Base-by-base conservation (phyloP, 495 filamentous ascomycete species). In the Penicillium waksmanii region DNA sequence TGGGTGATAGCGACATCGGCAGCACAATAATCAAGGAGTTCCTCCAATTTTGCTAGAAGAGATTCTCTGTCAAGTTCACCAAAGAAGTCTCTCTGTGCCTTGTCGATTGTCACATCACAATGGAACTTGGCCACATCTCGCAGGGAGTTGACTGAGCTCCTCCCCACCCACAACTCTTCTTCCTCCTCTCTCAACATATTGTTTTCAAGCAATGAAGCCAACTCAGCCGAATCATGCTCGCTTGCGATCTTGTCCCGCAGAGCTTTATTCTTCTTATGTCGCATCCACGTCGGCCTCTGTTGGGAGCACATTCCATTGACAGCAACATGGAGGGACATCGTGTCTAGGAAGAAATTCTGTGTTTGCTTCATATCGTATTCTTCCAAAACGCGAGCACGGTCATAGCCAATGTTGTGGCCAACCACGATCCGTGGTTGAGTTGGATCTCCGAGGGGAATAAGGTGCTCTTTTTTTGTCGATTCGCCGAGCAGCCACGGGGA, bases 231-330 rank as follows among this genome's bases (percentile, higher is more conserved):
- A 56, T 87, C 81, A 36, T 81, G 88, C 55, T 91, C 88, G 53
- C 74, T 86, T 13, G 89, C 83, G 50, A 95, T 85, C 70, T 89
- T 91, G 53, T 97, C 93, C 42, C 91, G 79, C 48, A 96, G 66
- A 62, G 97, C 93, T 63, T 87, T 85, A 61, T 87, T 89, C 69
- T 99, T 99, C 66, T 90, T 89, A 66, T 96, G 89, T 62, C 92
- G 95, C 87, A 96, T 90, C 95, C 95, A 99, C 1, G 91, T 95
- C 9, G 95, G 95, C 51, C 95, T 83, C 72, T 99, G 95, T 55
- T 89, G 89, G 10, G 95, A 97, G 69, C 95, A 99, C 95, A 99
- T 99, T 33, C 95, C 95, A 66, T 99, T 99, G 9, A 97, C 93
- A 12, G 95, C 95, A 8, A 97, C 93, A 69, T 99, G 95, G 51